These are phyloP conservation scores for Hanseniaspora vineae DNA, from an alignment of 805 yeast species.

Conservation along the genomic window DNA sequence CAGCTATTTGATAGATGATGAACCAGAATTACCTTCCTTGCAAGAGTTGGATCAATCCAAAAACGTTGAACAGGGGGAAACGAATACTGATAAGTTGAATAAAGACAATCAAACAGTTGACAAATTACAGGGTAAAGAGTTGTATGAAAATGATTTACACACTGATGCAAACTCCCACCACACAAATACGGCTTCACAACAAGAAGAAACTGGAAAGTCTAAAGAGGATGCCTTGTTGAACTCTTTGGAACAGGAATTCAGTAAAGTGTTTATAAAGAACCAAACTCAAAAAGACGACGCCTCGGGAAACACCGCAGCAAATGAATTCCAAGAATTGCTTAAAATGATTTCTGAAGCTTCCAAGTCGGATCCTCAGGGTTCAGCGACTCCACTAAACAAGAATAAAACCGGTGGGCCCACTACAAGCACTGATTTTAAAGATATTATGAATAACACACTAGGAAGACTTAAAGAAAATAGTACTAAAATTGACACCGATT, in stretches of 20 bases:
- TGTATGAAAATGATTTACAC: too few relatives aligned
- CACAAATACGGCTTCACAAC: slow-evolving; percentile 1
- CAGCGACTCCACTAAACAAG: too few relatives aligned
- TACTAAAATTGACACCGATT: slow-evolving; percentile 47
- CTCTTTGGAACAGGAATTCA: slow-evolving; percentile 17
- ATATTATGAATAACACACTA: slow-evolving; percentile 69
- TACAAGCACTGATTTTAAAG: slow-evolving; percentile 46
- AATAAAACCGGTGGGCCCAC: too few relatives aligned
- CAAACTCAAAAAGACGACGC: slow-evolving; percentile 5
- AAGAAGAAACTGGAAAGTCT: slow-evolving; percentile 3
- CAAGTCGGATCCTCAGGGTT: slow-evolving; percentile 5
- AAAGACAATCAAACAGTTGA: background rate
- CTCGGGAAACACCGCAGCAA: slow-evolving; percentile 12
- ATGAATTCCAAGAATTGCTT: slow-evolving; percentile 25
- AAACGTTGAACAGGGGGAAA: background rate
- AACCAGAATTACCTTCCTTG: slow-evolving; percentile 24
- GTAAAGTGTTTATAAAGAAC: slow-evolving; percentile 11
- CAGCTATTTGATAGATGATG: slow-evolving; percentile 71
- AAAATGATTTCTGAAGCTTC: slow-evolving; percentile 18
- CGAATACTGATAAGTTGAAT: too few relatives aligned
- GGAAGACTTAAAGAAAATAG: slow-evolving; percentile 69
- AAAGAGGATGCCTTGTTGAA: slow-evolving; percentile 21
- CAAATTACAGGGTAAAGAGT: slow-evolving; percentile 8
- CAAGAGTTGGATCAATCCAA: slow-evolving; percentile 6
- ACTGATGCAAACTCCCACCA: too few relatives aligned